Evolutionary conservation across 2,329 filamentous ascomycete genomes (phyloP), one percentile per base, ranked within the genome.

Genomic region (Mycosphaerella sp.): DNA sequence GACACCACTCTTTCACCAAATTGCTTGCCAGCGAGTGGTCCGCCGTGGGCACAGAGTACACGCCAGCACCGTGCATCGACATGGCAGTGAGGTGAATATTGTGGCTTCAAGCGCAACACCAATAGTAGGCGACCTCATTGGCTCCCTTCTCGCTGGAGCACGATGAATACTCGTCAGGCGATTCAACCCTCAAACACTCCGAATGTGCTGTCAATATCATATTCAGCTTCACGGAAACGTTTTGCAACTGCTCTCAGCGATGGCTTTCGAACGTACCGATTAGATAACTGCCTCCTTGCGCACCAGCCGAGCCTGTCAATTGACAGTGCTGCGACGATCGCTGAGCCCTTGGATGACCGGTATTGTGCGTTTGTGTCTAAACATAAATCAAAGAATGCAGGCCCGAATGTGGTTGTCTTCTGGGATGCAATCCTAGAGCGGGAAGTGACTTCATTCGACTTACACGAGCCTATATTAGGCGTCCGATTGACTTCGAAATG

Each of bases 311-410:
- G 21, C 7, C 42, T 61, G 6, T 50, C 51, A 2, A 46, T 52
- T 14, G 59, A 62, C 25, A 57, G 57, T 37, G 59, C 60, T 13
- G 52, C 64, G 6, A 60, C 59, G 25, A 60, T 68, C 18, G 65
- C 61, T 8, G 62, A 63, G n/a, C 54, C 55, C 7, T 54, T 67
- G 40, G 66, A 69, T 46, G 66, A 68, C 50, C 60, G 66, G 14
- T 95, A 90, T 68, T 77, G 96, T 32, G 91, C 88, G 25, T 78
- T 97, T 8, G 89, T 96, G 49, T 90, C 90, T 57, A 91, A 91
- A 60, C 89, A 93, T 43, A 86, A 80, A 62, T 47, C 46, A 7
- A 44, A 56, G 21, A 41, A 53, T 17, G 44, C 43, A 50, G 56
- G 62, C 55, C 58, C 75, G 65, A 54, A 56, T 50, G 47, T 64